A percentile compares a stretch with the other conserved stretches of the same genome.
phyloP scores from a whole-genome alignment of 2,329 filamentous ascomycete species.

The Penicillium thymicola region DNA sequence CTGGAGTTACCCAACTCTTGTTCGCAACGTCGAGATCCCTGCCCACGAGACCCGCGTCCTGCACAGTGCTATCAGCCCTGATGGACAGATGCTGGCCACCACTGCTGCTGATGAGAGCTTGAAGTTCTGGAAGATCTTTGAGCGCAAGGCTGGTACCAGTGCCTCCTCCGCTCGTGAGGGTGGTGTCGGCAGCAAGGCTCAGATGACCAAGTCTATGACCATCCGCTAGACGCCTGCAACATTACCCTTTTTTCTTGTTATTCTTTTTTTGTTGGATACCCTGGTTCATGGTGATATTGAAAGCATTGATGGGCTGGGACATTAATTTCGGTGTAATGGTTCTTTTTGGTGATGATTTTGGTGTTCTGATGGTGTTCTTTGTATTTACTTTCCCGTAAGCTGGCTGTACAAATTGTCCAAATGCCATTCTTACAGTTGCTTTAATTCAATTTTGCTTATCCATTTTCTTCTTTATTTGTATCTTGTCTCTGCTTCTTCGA shows the following conservation, averaged over 20 bases:
- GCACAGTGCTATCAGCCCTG: constrained; percentile 93
- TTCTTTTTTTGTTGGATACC: constrained; percentile 18
- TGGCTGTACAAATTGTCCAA: constrained; percentile 21
- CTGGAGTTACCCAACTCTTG: constrained; percentile 96
- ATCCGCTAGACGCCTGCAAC: constrained; percentile 60
- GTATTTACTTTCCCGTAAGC: constrained; percentile 16
- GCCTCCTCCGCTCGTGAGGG: constrained; percentile 61
- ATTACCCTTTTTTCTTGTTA: not conserved
- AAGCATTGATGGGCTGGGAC: constrained; percentile 23
- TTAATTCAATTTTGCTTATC: not conserved
- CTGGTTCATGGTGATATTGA: constrained; percentile 14
- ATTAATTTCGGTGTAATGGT: constrained; percentile 18
- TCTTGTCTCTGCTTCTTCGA: not conserved
- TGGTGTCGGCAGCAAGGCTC: constrained; percentile 71
- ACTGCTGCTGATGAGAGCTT: constrained; percentile 93
- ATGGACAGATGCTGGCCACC: constrained; percentile 96
- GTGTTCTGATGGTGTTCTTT: constrained; percentile 14
- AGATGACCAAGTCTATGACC: constrained; percentile 93
- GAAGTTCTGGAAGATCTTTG: constrained; percentile 99
- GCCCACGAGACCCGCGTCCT: constrained; percentile 95
- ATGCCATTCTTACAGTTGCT: constrained; percentile 10
- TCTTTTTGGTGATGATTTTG: constrained; percentile 1
- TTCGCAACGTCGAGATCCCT: constrained; percentile 96
- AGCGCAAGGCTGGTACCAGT: constrained; percentile 84
- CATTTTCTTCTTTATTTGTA: not conserved